phyloP scores from a whole-genome alignment of 352 stramenopile genomes.

The Phytopythium chamaehyphon region DNA sequence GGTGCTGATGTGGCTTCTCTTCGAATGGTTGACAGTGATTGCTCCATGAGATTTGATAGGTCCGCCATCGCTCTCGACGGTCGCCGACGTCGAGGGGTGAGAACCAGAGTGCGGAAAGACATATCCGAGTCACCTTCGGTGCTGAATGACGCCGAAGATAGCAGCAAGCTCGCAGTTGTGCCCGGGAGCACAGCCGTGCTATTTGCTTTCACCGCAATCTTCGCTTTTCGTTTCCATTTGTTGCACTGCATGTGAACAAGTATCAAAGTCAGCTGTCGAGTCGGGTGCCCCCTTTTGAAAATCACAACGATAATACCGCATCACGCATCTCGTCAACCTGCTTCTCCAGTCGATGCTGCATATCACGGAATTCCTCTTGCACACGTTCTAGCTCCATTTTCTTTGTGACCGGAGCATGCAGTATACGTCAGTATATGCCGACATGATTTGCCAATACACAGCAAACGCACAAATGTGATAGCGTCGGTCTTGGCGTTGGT shows the following conservation, averaged over 20 bases:
- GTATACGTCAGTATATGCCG: too few species aligned
- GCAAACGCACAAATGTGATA: conserved; percentile 26
- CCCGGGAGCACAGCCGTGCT: conserved; percentile 7
- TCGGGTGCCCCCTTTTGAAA: too few species aligned
- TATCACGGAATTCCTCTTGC: conserved; percentile 51
- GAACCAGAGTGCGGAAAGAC: conserved; percentile 47
- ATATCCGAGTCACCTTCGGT: conserved; percentile 59
- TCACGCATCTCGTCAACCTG: conserved; percentile 58
- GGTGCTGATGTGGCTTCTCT: conserved; percentile 30
- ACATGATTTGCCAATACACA: too few species aligned
- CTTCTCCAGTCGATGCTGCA: conserved; percentile 57
- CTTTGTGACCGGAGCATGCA: conserved; percentile 16
- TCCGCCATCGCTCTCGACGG: conserved; percentile 70
- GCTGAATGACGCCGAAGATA: conserved; percentile 51
- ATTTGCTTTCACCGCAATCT: conserved; percentile 37
- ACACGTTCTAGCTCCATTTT: conserved; percentile 38
- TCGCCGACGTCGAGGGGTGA: conserved; percentile 34
- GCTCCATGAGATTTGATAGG: conserved; percentile 75
- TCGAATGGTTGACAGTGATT: conserved; percentile 60
- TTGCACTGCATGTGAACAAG: conserved; percentile 16
- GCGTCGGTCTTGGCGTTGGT: conserved; percentile 36
- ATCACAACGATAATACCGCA: conserved; percentile 18
- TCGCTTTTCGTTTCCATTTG: conserved; percentile 76
- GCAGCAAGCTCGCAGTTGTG: conserved; percentile 21
- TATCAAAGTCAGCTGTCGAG: neutral